Conservation (phyloP, 2,329 filamentous ascomycete species). For the Aspergillus fumigatiaffinis region DNA sequence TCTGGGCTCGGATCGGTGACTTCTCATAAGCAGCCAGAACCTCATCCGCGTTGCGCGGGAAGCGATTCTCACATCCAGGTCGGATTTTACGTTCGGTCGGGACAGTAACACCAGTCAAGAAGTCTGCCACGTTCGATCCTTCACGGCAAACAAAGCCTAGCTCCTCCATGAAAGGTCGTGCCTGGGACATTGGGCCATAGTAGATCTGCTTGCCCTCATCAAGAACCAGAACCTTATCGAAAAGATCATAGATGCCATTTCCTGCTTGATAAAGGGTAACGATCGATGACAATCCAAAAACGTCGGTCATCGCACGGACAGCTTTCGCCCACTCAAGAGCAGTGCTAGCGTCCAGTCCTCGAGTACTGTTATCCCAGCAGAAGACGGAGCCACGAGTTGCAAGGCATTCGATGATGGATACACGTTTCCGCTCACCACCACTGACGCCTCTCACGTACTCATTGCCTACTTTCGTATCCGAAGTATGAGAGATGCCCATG, state of each 20-base stretch:
- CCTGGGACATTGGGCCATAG: slow-evolving; percentile 58
- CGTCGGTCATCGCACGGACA: slow-evolving; percentile 61
- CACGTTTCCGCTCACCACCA: slow-evolving; percentile 65
- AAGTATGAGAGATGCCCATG: slow-evolving; percentile 57
- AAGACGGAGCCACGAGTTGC: slow-evolving; percentile 56
- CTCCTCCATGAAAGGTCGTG: slow-evolving; percentile 61
- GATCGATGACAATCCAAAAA: slow-evolving; percentile 56
- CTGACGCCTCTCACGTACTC: slow-evolving; percentile 64
- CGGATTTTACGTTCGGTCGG: slow-evolving; percentile 46
- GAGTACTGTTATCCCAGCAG: slow-evolving; percentile 65
- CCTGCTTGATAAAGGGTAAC: slow-evolving; percentile 67
- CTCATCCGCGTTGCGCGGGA: slow-evolving; percentile 41
- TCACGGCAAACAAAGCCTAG: slow-evolving; percentile 61
- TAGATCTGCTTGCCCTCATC: slow-evolving; percentile 64
- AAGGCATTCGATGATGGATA: slow-evolving; percentile 64
- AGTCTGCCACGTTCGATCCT: slow-evolving; percentile 63
- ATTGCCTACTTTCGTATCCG: slow-evolving; percentile 64
- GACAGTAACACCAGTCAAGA: slow-evolving; percentile 62
- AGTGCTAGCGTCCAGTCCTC: slow-evolving; percentile 63
- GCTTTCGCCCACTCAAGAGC: slow-evolving; percentile 60
- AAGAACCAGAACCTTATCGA: slow-evolving; percentile 67
- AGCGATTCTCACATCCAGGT: slow-evolving; percentile 40
- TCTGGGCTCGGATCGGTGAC: slow-evolving; percentile 47
- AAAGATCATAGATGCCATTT: slow-evolving; percentile 65
- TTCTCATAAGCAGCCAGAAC: slow-evolving; percentile 51